These are phyloP conservation scores for Penicillium psychrofluorescens DNA, from an alignment of 495 filamentous ascomycete genomes.

Conservation along the genomic window DNA sequence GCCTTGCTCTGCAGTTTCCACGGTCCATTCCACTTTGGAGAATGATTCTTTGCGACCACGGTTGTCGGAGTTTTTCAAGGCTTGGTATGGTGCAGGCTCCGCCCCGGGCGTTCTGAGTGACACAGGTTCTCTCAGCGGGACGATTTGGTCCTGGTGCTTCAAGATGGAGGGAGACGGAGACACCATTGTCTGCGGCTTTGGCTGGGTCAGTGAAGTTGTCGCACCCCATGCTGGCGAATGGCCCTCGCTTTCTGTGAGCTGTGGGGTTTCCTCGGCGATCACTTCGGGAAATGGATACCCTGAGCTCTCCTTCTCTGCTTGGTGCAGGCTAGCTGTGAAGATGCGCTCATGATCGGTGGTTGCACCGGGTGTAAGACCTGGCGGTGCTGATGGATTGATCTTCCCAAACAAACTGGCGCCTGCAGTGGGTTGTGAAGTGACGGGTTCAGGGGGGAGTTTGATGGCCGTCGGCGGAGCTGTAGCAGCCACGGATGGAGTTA, in stretches of 20 bases:
- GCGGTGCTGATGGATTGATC: conserved; percentile 29
- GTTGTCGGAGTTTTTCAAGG: conserved; percentile 7
- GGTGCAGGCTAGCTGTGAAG: conserved; percentile 40
- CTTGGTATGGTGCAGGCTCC: conserved; percentile 4
- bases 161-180: conserved; percentile 67
- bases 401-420: conserved; percentile 33
- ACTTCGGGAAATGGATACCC: conserved; percentile 29
- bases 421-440: conserved; percentile 31
- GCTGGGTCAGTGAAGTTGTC: conserved; percentile 59
- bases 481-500: neutral
- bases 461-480: conserved; percentile 28
- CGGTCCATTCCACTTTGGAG: conserved; percentile 65
- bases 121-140: conserved; percentile 17
- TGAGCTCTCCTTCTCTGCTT: conserved; percentile 20
- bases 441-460: conserved; percentile 2
- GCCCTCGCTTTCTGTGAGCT: conserved; percentile 34
- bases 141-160: conserved; percentile 51
- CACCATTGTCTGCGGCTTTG: conserved; percentile 58
- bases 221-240: conserved; percentile 58
- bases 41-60: conserved; percentile 50
- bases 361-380: conserved; percentile 48
- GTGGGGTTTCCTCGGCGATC: conserved; percentile 8
- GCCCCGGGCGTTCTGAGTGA: conserved; percentile 16
- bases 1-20: conserved; percentile 77
- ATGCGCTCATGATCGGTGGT: conserved; percentile 54